Base-by-base conservation (phyloP, 2,329 filamentous ascomycete species). In the Capronia epimyces region DNA sequence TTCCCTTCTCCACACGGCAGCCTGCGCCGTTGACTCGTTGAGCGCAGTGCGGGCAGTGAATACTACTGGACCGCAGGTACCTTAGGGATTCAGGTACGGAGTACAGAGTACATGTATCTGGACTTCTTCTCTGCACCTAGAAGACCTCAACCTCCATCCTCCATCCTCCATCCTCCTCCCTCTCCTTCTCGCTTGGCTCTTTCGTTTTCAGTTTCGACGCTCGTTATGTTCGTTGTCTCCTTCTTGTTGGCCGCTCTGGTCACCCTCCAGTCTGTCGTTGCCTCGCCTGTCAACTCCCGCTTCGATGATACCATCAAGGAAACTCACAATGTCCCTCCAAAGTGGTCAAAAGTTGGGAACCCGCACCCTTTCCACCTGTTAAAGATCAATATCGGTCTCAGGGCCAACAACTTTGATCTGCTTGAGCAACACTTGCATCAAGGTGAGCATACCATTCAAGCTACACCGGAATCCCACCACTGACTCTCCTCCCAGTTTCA, bases 301-400 rank as follows among this genome's bases (percentile, higher is more conserved):
- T 68, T 70, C 21, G 63, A 68, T 1, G 79, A 79, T 61, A 65
- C 66, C 5, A 68, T 82, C 56, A 83, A 82, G 66, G 79, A 82
- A 53, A 69, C 67, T 13, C 78, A 82, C 62, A 57, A 65, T 57
- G 73, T 77, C 9, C 79, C 80, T 5, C 64, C 66, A 24, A 67
- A 67, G 47, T 83, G 79, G 79, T 70, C 65, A 7, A 69, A 69
- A 52, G 62, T 75, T 41, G 71, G 70, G 32, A 66, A 70, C 25
- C 74, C 78, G 2, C 70, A 75, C 32, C 69, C 72, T 39, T 65
- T 69, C 15, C 72, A 77, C 53, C 66, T 71, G 27, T 72, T 82
- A 53, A 67, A 78, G 29, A 65, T 83, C 41, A 74, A 79, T 43
- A 81, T 82, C 60, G 79, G 75, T 24, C 63, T 83, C 53, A 81